Base-by-base conservation (phyloP, 768 basidiomycete genomes). In the Arthromyces matolae region DNA sequence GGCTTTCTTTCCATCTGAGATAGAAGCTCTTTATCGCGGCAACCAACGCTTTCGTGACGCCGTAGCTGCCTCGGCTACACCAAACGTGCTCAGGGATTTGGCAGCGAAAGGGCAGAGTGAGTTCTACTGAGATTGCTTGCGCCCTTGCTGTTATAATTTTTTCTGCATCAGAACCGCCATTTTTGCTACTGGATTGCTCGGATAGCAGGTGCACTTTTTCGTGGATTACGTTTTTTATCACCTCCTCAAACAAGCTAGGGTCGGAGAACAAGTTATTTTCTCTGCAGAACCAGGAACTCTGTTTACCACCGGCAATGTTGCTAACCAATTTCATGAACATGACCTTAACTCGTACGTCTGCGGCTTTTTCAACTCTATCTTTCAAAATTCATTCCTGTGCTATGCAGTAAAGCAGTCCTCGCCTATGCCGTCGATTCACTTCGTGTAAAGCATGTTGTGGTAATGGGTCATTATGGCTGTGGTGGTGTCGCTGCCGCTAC, bases 381-480 rank as follows among this genome's bases (percentile, higher is more conserved):
- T 10, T 24, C 5, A 4, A 28, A 6, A 12, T 22, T n/a, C n/a
- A 13, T 18, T 16, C 22, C 10, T 20, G 24, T 36, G 31, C 18
- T 13, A 10, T 6, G 24, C 35, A 69, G 67, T 13, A 62, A 63
- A 43, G 56, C 71, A 3, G 66, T 69, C 13, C 60, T 72, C n/a
- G 62, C 68, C 0, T 73, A 71, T 36, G 72, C 69, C 8, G 66
- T 72, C 14, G 54, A 65, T 14, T 57, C 57, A 14, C 60, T 72
- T 10, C 60, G 61, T 4, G 70, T 73, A 12, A 60, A 66, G 39
- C 71, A 73, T 37, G 58, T 73, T 40, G 64, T 73, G 38, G 67
- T 73, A 12, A 69, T 73, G 68, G 72, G 71, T 0, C 71, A 73
- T 50, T 73, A 73, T 40, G 72, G 71, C 1, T 73, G 71, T 45